Evolutionary conservation across 768 basidiomycete genomes (phyloP).

Genomic region (Russula griseocarnosa): DNA sequence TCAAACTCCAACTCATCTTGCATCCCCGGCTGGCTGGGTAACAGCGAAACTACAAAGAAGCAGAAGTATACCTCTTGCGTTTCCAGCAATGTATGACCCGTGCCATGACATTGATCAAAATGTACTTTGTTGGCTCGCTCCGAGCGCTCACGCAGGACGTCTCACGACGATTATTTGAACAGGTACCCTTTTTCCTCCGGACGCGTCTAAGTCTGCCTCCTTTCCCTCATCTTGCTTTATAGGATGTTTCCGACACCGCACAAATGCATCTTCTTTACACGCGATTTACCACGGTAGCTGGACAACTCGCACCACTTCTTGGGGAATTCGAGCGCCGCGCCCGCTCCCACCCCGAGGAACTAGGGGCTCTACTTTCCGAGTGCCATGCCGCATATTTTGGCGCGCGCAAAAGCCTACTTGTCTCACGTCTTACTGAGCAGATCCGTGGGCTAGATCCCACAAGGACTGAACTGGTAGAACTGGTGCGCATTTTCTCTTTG

Average conservation of each 20-base stretch:
- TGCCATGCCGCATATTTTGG: constrained; percentile 84
- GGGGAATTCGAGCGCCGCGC: constrained; percentile 83
- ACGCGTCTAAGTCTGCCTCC: not conserved
- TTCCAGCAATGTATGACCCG: constrained; percentile 99
- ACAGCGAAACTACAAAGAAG: constrained; percentile 87
- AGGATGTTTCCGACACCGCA: constrained; percentile 78
- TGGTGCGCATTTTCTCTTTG: constrained; percentile 47
- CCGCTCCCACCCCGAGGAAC: constrained; percentile 73
- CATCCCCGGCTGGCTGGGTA: not conserved
- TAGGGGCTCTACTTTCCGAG: constrained; percentile 74
- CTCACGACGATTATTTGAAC: constrained; percentile 67
- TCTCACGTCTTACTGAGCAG: constrained; percentile 72
- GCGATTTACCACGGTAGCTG: constrained; percentile 71
- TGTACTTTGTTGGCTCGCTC: constrained; percentile 88
- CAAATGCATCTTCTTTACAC: constrained; percentile 86
- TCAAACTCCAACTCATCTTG: not conserved
- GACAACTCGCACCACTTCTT: constrained; percentile 71
- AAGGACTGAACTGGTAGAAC: constrained; percentile 78
- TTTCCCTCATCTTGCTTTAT: constrained; percentile 2
- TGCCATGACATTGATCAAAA: constrained; percentile 96
- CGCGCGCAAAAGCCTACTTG: constrained; percentile 66
- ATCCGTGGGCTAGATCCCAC: constrained; percentile 77
- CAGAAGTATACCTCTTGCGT: constrained; percentile 90
- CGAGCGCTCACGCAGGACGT: constrained; percentile 77
- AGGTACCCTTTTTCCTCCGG: constrained; percentile 40